Percentiles rank a stretch among this genome's conserved stretches.
Evolutionary conservation across 2,329 filamentous ascomycete species (phyloP).

Genomic region (Orbilia quercus): DNA sequence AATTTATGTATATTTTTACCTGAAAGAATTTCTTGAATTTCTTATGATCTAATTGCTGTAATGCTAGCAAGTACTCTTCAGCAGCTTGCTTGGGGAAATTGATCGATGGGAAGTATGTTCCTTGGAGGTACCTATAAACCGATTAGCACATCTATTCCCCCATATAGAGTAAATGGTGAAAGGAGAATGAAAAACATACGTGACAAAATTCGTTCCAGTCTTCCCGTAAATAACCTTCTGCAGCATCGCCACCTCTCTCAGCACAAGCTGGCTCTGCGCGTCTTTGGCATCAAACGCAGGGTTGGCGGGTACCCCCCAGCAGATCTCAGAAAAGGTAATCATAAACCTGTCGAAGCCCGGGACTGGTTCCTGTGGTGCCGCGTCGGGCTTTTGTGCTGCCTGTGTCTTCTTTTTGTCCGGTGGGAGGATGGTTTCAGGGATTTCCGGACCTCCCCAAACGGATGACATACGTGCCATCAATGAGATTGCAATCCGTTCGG

Average conservation of each 20-base stretch:
- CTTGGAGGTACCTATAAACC: conserved; percentile 56
- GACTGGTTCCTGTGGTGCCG: conserved; percentile 69
- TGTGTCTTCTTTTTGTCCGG: conserved; percentile 62
- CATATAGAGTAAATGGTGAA: not conserved
- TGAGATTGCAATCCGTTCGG: conserved; percentile 80
- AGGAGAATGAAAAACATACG: conserved; percentile 35
- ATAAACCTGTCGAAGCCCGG: conserved; percentile 94
- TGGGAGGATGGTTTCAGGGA: conserved; percentile 63
- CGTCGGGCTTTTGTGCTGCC: conserved; percentile 65
- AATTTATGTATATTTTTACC: conserved; percentile 42
- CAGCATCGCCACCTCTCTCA: conserved; percentile 85
- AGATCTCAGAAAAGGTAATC: conserved; percentile 84
- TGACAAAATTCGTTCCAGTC: conserved; percentile 82
- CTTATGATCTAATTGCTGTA: conserved; percentile 58
- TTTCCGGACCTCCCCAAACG: conserved; percentile 90
- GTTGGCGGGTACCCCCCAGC: conserved; percentile 87
- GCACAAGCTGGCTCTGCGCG: conserved; percentile 86
- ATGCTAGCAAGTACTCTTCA: conserved; percentile 58
- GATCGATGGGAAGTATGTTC: conserved; percentile 59
- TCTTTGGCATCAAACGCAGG: conserved; percentile 84
- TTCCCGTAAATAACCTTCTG: conserved; percentile 92
- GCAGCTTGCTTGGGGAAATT: conserved; percentile 57
- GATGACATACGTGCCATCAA: conserved; percentile 84
- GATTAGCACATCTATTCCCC: not conserved
- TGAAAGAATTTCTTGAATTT: conserved; percentile 59